These are phyloP conservation scores for Russula griseocarnosa DNA, from an alignment of 768 basidiomycete species.

Conservation along the genomic window DNA sequence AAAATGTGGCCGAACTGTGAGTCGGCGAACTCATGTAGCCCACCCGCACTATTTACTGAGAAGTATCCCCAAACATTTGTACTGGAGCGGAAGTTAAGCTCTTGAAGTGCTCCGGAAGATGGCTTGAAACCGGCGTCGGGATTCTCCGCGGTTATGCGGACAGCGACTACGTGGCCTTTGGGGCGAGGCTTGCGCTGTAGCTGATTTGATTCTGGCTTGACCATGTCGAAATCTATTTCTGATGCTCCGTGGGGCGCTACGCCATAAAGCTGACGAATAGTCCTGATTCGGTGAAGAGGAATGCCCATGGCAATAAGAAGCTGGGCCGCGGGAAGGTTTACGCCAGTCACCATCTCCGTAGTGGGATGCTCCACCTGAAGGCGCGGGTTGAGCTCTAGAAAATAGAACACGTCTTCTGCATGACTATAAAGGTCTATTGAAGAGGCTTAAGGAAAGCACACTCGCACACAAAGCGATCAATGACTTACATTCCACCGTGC, in stretches of 20 bases:
- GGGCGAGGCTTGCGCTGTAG: constrained; percentile 93
- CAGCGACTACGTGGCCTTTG: constrained; percentile 98
- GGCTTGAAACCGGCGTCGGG: constrained; percentile 99
- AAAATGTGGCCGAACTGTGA: constrained; percentile 99
- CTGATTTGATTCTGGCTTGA: constrained; percentile 79
- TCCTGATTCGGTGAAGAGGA: constrained; percentile 89
- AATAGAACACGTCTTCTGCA: constrained; percentile 90
- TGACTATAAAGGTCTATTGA: constrained; percentile 86
- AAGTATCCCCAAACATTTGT: constrained; percentile 99
- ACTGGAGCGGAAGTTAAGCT: constrained; percentile 98
- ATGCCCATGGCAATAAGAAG: constrained; percentile 98
- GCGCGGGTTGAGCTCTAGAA: constrained; percentile 98
- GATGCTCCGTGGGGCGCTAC: constrained; percentile 84
- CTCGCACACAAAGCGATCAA: constrained; percentile 8
- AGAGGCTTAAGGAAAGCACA: constrained; percentile 19
- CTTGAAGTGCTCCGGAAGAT: constrained; percentile 93
- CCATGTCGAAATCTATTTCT: constrained; percentile 96
- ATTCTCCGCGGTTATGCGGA: constrained; percentile 99
- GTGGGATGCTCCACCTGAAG: constrained; percentile 99
- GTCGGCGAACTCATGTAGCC: constrained; percentile 97
- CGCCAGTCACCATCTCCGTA: constrained; percentile 99
- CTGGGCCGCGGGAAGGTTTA: constrained; percentile 96
- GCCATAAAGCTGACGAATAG: constrained; percentile 94
- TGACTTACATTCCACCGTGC: constrained; percentile 89
- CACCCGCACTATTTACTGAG: constrained; percentile 92